A percentile compares a stretch with the other conserved stretches of the same genome.
Evolutionary conservation across 2,329 filamentous ascomycete species (phyloP).

Genomic region (Fusarium stilboides): DNA sequence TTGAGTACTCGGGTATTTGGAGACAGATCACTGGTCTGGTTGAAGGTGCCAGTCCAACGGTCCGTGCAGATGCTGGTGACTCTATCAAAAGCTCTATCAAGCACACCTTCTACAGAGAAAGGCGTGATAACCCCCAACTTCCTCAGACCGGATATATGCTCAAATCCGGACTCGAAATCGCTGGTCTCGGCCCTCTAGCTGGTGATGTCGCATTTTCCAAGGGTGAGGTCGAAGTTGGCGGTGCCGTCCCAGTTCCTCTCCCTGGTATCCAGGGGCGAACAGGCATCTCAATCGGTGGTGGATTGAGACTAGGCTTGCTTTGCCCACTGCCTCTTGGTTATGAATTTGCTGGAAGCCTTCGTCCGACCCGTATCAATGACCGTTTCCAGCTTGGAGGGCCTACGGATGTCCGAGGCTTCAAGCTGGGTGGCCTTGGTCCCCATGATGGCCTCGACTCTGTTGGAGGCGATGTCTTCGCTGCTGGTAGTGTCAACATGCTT

Average conservation of each 20-base stretch:
- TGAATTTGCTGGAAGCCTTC: conserved; percentile 64
- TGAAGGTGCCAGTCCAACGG: conserved; percentile 81
- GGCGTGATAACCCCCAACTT: conserved; percentile 86
- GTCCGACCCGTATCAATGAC: conserved; percentile 88
- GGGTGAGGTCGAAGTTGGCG: conserved; percentile 86
- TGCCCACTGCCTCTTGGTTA: conserved; percentile 82
- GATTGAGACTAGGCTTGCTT: conserved; percentile 84
- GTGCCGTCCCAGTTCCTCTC: conserved; percentile 80
- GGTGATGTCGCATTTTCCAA: conserved; percentile 97
- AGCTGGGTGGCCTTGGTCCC: conserved; percentile 88
- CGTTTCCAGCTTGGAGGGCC: conserved; percentile 96
- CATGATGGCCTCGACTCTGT: conserved; percentile 88
- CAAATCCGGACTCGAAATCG: conserved; percentile 85
- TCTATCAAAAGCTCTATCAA: conserved; percentile 89
- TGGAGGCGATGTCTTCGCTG: conserved; percentile 92
- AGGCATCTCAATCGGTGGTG: conserved; percentile 86
- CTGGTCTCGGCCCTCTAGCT: conserved; percentile 84
- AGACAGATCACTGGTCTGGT: conserved; percentile 87
- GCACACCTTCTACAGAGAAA: conserved; percentile 85
- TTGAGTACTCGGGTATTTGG: conserved; percentile 88
- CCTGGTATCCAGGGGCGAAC: conserved; percentile 78
- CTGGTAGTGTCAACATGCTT: conserved; percentile 87
- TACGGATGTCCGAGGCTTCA: conserved; percentile 94
- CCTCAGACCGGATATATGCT: conserved; percentile 86
- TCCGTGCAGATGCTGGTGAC: conserved; percentile 90